Evolutionary conservation across 2,329 filamentous ascomycete genomes (phyloP), one percentile per base, ranked within the genome.

Genomic region (Pleoardoris graminearum): DNA sequence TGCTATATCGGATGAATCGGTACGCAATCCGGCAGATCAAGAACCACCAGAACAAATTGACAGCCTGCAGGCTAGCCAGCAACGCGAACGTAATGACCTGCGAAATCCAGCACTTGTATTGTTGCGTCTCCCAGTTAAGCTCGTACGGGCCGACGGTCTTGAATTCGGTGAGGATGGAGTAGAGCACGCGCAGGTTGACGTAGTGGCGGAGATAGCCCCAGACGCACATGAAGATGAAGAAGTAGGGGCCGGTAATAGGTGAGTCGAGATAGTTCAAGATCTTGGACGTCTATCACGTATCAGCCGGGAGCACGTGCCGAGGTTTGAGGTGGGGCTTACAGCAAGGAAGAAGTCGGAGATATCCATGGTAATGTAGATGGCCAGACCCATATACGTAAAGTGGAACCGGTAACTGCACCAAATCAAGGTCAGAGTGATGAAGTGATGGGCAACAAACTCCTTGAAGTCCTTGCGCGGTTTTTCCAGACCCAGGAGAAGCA

Each of bases 341-440:
- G 93, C 92, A 38, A 97, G 82, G 83, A 97, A 97, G 77, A 97
- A 96, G 74, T 97, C 92, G 54, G 87, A 91, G 57, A 97, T 89
- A 70, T 97, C 92, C 75, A 96, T 91, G 8, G 92, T 96, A 57
- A 94, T 91, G 75, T 96, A 97, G 29, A 97, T 91, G 17, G 91
- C 90, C 50, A 97, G 77, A 22, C 92, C 92, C 72, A 97, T 95
- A 76, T 96, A 93, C 17, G 91, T 95, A 74, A 97, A 97, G 76
- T 97, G 92, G 80, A 96, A 97, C 55, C 91, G 86, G 77, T 97
- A 97, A 78, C 89, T 94, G 68, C 93, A 78, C 53, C 77, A 87
- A 62, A 97, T 96, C 63, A 97, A 82, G 17, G 86, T 79, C 54
- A 97, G 77, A 17, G 90, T 95, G 70, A 97, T 89, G 62, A 97